phyloP scores from a whole-genome alignment of 2,329 filamentous ascomycete species.

The Calonectria naviculata region DNA sequence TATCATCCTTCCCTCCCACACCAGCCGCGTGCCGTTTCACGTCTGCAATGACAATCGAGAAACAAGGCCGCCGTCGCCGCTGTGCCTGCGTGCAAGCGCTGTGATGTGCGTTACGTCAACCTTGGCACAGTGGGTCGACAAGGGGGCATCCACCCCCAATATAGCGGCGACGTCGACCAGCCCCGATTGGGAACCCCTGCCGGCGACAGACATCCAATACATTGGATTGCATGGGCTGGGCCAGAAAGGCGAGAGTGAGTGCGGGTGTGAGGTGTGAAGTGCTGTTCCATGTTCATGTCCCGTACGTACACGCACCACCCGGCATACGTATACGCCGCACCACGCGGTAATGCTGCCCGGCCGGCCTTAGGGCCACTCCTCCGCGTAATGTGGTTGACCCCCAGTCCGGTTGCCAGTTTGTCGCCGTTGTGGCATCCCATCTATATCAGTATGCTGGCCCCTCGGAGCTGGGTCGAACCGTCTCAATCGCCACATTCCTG shows the following conservation, averaged over 20 bases:
- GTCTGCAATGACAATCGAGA: background rate
- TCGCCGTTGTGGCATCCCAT: too few relatives aligned
- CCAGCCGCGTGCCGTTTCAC: background rate
- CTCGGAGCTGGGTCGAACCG: background rate
- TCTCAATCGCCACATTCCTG: conserved; percentile 2
- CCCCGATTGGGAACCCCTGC: background rate
- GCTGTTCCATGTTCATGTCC: background rate
- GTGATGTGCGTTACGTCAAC: background rate
- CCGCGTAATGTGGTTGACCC: too few relatives aligned
- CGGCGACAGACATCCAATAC: conserved; percentile 5
- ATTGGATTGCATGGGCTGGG: background rate
- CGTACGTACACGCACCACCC: background rate
- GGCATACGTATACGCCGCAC: conserved; percentile 7
- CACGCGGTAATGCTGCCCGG: background rate
- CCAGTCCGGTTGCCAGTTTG: too few relatives aligned
- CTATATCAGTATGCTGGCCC: background rate
- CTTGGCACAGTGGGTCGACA: background rate
- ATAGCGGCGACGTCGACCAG: background rate
- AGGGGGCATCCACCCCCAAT: background rate
- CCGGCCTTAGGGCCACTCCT: background rate
- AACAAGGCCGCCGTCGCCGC: background rate
- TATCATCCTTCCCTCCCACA: background rate
- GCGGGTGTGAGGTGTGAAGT: background rate
- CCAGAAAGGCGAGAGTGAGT: background rate
- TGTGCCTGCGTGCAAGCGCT: background rate